Percentiles rank a stretch among this genome's conserved stretches.
These are phyloP conservation scores for Sinapis alba DNA, from an alignment of 441 rosid species.

Conservation along the genomic window DNA sequence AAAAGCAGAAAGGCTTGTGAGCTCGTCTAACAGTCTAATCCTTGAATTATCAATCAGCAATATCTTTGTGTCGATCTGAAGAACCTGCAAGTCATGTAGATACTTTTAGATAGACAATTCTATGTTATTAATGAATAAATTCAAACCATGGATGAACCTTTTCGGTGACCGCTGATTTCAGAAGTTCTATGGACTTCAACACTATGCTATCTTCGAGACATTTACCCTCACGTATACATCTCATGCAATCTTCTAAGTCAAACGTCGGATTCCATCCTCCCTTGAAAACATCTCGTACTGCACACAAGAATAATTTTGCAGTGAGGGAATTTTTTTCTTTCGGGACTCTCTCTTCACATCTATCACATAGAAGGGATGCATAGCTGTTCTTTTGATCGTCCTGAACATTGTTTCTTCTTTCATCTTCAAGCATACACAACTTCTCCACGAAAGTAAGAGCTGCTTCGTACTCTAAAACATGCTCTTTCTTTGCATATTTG, in stretches of 20 bases:
- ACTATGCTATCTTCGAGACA: background rate
- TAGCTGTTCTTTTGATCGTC: slow-evolving; percentile 14
- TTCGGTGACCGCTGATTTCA: background rate
- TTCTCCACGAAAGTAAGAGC: background rate
- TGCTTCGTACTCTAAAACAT: background rate
- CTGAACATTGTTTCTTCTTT: background rate
- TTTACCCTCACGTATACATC: background rate
- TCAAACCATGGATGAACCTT: background rate
- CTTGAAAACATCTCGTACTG: slow-evolving; percentile 23
- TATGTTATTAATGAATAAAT: background rate
- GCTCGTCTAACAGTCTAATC: slow-evolving; percentile 9
- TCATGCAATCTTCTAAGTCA: background rate
- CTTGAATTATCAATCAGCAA: slow-evolving; percentile 25
- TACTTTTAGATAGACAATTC: background rate
- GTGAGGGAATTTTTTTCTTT: background rate
- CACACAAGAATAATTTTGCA: background rate
- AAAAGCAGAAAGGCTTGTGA: slow-evolving; percentile 17
- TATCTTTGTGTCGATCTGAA: slow-evolving; percentile 7
- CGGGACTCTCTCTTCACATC: background rate
- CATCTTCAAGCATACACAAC: slow-evolving; percentile 3
- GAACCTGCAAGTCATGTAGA: slow-evolving; percentile 18
- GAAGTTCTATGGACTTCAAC: background rate
- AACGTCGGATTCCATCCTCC: background rate
- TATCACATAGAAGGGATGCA: slow-evolving; percentile 17
- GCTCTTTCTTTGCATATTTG: slow-evolving; percentile 5